phyloP scores from a whole-genome alignment of 352 stramenopile species.

The Thraustochytrium sp. region DNA sequence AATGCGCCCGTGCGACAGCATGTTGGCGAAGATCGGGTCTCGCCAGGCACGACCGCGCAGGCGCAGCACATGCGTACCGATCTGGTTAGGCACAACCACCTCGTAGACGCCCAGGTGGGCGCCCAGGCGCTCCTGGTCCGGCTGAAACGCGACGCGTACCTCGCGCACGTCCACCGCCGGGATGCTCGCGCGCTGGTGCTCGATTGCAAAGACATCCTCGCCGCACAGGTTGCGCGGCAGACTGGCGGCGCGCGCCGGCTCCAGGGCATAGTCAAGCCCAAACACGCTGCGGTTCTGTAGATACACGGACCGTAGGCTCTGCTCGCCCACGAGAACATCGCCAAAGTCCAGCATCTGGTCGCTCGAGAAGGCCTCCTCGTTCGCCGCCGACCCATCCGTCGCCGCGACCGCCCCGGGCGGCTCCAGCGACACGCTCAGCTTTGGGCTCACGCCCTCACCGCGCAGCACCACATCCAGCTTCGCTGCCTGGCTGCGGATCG shows the following conservation, averaged over 20 bases:
- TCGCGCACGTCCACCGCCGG: conserved; percentile 54
- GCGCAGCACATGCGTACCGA: conserved; percentile 63
- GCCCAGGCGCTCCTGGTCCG: conserved; percentile 57
- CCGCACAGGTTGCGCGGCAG: conserved; percentile 1
- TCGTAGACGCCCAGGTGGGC: conserved; percentile 60
- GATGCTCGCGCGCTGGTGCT: conserved; percentile 55
- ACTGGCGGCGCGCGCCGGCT: background rate
- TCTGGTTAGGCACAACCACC: conserved; percentile 58
- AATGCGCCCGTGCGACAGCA: background rate
- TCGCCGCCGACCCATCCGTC: background rate
- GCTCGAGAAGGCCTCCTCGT: background rate
- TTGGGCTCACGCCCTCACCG: conserved; percentile 36
- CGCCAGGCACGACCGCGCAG: conserved; percentile 14
- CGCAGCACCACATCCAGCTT: conserved; percentile 43
- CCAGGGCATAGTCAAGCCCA: background rate
- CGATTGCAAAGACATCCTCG: conserved; percentile 57
- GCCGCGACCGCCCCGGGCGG: background rate
- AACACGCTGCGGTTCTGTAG: conserved; percentile 20
- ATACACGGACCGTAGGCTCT: background rate
- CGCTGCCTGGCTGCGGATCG: conserved; percentile 48
- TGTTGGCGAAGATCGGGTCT: background rate
- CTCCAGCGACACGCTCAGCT: background rate
- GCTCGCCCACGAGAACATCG: background rate
- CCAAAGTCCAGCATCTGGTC: conserved; percentile 33
- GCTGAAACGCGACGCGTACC: conserved; percentile 50